These are phyloP conservation scores for Colletotrichum graminicola DNA, from an alignment of 2,329 filamentous ascomycete species.

Conservation along the genomic window DNA sequence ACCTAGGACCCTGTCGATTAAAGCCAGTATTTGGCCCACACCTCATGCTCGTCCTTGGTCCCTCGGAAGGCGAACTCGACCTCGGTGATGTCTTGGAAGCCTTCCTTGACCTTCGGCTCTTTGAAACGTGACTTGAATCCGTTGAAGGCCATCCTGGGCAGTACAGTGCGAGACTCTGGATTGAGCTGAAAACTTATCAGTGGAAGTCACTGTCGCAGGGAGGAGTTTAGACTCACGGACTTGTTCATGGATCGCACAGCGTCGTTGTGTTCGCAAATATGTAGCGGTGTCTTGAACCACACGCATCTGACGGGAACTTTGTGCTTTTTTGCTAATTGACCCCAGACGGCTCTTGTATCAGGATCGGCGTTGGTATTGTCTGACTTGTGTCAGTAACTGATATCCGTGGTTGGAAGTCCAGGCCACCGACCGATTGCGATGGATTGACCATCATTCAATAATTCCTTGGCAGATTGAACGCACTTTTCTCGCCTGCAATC, in stretches of 20 bases:
- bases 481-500: conserved; percentile 68
- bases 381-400: conserved; percentile 50
- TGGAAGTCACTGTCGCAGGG: neutral
- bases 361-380: conserved; percentile 96
- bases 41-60: conserved; percentile 72
- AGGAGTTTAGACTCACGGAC: conserved; percentile 45
- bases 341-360: conserved; percentile 83
- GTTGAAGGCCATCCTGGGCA: conserved; percentile 86
- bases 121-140: conserved; percentile 80
- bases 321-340: conserved; percentile 77
- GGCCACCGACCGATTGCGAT: conserved; percentile 79
- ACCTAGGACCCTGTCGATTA: conserved; percentile 51
- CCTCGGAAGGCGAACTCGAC: conserved; percentile 84
- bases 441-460: conserved; percentile 73
- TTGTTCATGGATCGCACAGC: conserved; percentile 79
- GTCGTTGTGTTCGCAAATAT: conserved; percentile 87
- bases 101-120: conserved; percentile 79
- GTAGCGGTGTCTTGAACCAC: conserved; percentile 80
- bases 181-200: conserved; percentile 70
- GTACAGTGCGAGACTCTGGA: conserved; percentile 79
- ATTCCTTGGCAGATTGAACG: conserved; percentile 77
- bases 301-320: conserved; percentile 85
- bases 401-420: no score
- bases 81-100: conserved; percentile 83
- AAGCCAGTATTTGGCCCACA: conserved; percentile 85